A percentile compares a stretch with the other conserved stretches of the same genome.
These are phyloP conservation scores for Globisporangium sylvaticum DNA, from an alignment of 352 stramenopile species.

Conservation along the genomic window DNA sequence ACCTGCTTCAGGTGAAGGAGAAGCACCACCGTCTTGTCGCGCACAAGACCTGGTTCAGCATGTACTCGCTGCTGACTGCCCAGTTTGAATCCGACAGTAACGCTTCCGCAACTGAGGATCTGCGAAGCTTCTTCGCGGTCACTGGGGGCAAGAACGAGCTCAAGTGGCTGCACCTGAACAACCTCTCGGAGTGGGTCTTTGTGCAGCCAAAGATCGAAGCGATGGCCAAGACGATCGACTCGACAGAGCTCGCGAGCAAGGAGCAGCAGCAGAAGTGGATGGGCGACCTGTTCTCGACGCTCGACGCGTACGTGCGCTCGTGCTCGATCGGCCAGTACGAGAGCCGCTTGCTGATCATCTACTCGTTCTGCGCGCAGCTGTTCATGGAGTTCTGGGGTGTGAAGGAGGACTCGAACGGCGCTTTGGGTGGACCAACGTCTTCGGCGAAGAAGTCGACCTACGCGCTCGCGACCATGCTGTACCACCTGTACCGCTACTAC, in stretches of 20 bases:
- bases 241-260: not conserved
- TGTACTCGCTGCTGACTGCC: constrained; percentile 85
- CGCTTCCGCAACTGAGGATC: constrained; percentile 7
- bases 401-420: not conserved
- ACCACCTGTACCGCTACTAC: constrained; percentile 95
- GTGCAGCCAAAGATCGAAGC: constrained; percentile 14
- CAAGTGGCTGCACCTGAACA: constrained; percentile 64
- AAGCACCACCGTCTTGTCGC: constrained; percentile 65
- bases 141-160: constrained; percentile 21
- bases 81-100: constrained; percentile 57
- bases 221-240: constrained; percentile 2
- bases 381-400: constrained; percentile 72
- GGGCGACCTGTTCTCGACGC: constrained; percentile 79
- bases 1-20: constrained; percentile 91
- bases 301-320: constrained; percentile 90
- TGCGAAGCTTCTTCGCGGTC: constrained; percentile 3
- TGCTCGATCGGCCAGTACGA: constrained; percentile 91
- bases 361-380: constrained; percentile 84
- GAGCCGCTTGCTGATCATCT: constrained; percentile 85
- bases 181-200: constrained; percentile 66
- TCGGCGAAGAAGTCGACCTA: constrained; percentile 27
- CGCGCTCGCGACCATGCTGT: constrained; percentile 86
- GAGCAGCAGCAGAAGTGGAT: constrained; percentile 63
- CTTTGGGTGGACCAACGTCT: not conserved
- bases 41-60: constrained; percentile 84